These are phyloP conservation scores for Fusarium lyarnte DNA, from an alignment of 2,329 filamentous ascomycete genomes.

Conservation along the genomic window DNA sequence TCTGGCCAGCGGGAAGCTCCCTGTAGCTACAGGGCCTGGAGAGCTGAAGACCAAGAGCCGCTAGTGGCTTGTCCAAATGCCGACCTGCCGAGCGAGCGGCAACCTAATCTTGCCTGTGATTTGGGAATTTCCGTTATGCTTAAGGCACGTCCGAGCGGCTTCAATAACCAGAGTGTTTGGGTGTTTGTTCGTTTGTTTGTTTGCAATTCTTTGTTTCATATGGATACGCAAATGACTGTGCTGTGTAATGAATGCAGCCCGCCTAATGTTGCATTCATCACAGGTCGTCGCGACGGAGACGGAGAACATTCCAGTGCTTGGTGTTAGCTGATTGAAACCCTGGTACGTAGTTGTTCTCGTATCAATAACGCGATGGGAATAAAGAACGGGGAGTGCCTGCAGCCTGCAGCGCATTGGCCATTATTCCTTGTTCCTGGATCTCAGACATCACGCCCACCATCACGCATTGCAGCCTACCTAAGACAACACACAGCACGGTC, in stretches of 20 bases:
- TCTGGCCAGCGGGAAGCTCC: rapidly evolving
- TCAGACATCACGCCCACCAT: not conserved
- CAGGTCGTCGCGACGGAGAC: not conserved
- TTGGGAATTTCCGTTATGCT: not conserved
- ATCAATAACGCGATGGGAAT: not conserved
- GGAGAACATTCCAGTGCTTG: not conserved
- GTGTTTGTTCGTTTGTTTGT: not conserved
- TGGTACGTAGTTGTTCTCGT: not conserved
- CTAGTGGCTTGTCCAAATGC: slow-evolving; percentile 31
- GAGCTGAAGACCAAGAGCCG: slow-evolving; percentile 35
- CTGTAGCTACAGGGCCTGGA: slow-evolving; percentile 7
- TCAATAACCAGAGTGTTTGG: too few relatives aligned
- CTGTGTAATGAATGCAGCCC: slow-evolving; percentile 22
- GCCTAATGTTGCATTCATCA: slow-evolving; percentile 16
- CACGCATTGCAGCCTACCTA: not conserved
- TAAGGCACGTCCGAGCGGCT: not conserved
- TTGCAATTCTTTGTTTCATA: not conserved
- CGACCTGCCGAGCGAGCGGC: slow-evolving; percentile 23
- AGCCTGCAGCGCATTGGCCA: not conserved
- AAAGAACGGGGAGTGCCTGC: not conserved
- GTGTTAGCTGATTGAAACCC: not conserved
- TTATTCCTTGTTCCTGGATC: not conserved
- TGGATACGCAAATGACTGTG: not conserved
- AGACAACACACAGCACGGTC: not conserved
- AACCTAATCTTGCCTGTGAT: slow-evolving; percentile 9